These are phyloP conservation scores for Amesomyces nigricolor DNA, from an alignment of 2,329 filamentous ascomycete genomes.

Conservation along the genomic window DNA sequence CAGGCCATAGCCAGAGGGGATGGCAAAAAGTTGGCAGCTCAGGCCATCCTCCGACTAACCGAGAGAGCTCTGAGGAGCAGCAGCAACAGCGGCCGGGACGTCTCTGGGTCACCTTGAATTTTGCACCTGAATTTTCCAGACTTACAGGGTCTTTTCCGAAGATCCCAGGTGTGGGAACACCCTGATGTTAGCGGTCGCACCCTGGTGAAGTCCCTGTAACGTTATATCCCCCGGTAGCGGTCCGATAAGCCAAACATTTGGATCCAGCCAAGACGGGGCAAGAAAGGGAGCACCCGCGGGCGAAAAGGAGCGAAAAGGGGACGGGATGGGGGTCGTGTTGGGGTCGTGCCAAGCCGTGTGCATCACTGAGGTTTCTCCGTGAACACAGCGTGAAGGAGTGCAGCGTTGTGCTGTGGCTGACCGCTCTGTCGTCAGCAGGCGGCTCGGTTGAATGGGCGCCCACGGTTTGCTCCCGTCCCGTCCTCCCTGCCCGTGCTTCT, in stretches of 20 bases:
- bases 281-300: background rate
- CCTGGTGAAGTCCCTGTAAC: constrained; percentile 13
- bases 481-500: constrained; percentile 2
- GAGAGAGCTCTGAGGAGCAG: constrained; percentile 12
- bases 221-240: constrained; percentile 12
- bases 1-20: constrained; percentile 45
- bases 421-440: background rate
- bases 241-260: constrained; percentile 10
- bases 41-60: constrained; percentile 35
- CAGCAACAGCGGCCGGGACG: too few species aligned
- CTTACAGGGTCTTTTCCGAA: background rate
- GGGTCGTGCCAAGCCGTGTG: background rate
- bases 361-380: background rate
- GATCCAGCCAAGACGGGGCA: background rate
- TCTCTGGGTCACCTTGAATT: constrained; percentile 1
- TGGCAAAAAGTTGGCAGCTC: constrained; percentile 41
- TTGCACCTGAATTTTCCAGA: constrained; percentile 2
- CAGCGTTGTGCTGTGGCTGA: background rate
- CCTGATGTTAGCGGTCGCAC: constrained; percentile 2
- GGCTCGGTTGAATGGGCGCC: constrained; percentile 5
- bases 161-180: constrained; percentile 3
- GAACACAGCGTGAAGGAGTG: background rate
- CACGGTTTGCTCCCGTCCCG: constrained; percentile 9
- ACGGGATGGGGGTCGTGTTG: background rate
- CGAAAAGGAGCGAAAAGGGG: constrained; percentile 5